Base-by-base conservation (phyloP, 495 filamentous ascomycete genomes). In the Astrothelium macrocarpum region DNA sequence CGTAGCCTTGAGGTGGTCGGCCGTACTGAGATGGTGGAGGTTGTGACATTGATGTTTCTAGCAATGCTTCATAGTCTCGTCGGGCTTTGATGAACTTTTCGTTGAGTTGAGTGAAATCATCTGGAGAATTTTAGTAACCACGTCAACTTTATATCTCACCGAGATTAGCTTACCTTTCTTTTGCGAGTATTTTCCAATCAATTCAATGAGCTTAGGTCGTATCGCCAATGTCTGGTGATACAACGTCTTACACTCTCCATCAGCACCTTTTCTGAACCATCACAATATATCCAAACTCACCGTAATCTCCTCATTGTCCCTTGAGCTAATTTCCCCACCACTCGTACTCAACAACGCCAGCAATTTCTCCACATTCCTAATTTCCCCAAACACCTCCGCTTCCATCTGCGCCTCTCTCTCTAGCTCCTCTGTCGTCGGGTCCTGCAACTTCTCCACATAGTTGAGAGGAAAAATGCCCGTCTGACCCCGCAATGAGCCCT, bases 1-100 rank as follows among this genome's bases (percentile, higher is more conserved):
- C 66, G 59, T 73, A 73, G 2, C 65, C 62, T 61, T 71, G 71
- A 46, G 81, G 74, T 7, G 72, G 71, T 25, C 76, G 65, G 46
- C 69, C 49, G 62, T 70, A 69, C 43, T 71, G 60, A 61, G 65
- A 70, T 65, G 72, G 71, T 59, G 67, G 65, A 69, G 72, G 70
- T 76, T 81, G 79, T 32, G 94, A 85, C 91, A 98, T 97, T 28
- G 93, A 97, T 28, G 90, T 87, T 74, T 98, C 94, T 39, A 98
- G 79, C n/a, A 98, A 80, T 31, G 89, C 85, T 75, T 98, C 94
- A 74, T 97, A 98, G 72, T 97, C 94, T 68, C 93, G 84, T 63
- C 94, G 85, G 12, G 94, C 94, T 76, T 98, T 98, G 80, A 98
- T 97, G 75, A 98, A 98, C 74, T 97, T 97, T 70, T 98, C 94